Base-by-base conservation (phyloP, 306 rosid species). In the Fagus crenata region DNA sequence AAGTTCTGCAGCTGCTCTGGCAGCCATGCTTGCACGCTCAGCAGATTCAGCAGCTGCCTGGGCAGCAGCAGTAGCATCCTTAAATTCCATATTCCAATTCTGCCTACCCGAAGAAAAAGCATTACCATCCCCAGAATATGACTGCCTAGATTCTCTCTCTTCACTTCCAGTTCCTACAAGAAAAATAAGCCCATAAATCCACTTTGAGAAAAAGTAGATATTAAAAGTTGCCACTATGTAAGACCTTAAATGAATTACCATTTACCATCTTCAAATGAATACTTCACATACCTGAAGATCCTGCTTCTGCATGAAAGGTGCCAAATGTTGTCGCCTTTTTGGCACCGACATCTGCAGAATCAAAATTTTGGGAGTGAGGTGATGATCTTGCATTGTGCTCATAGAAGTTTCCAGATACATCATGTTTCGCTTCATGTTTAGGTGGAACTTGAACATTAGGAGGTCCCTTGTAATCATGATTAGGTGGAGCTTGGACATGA, bases 41-140 rank as follows among this genome's bases (percentile, higher is more conserved):
- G 99, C 99, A 75, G 99, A 90, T 84, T 92, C 97, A 70, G 99
- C 97, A 72, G 99, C 99, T 63, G 93, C 97, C 90, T 86, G 92
- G 0, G 99, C 99, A 51, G 99, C 99, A 76, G 97, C 89, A 75
- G 96, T 87, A 72, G 97, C 99, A 86, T 95, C 99, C 86, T 87
- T 90, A 71, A 95, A 95, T 74, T 88, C 88, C 96, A 91, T 85
- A 82, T 80, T 88, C 92, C 92, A 86, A 53, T 83, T 83, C 75
- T 81, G 87, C 82, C 82, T 78, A 56, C 80, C 83, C 3, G 9
- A 17, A 77, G 91, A 74, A 83, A 37, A 73, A 55, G 80, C 17
- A 76, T 78, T 83, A 63, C 79, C 83, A 67, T 84, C 84, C 77
- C 77, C 92, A 70, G 90, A 75, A 83, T 76, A 72, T 35, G 87